phyloP scores from a whole-genome alignment of 108 stramenopile genomes.

The Cyclotella baltica region DNA sequence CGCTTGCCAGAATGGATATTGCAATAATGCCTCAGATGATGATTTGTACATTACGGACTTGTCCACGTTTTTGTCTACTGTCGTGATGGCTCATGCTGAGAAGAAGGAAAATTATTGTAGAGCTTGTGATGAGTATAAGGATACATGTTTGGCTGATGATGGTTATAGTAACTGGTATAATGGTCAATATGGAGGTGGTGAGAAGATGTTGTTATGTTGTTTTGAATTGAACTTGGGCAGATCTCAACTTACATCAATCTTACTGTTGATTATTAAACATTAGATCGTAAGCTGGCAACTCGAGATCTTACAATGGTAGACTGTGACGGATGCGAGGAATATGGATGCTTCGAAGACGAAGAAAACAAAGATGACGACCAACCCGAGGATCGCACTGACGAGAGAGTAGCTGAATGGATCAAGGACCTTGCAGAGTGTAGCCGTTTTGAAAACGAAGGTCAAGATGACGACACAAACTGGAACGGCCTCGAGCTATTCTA shows the following conservation, averaged over 20 bases:
- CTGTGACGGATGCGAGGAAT: slow-evolving; percentile 31
- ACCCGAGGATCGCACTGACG: slow-evolving; percentile 20
- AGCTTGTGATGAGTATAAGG: slow-evolving; percentile 34
- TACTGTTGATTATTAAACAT: too few relatives aligned
- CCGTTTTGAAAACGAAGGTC: slow-evolving; percentile 1
- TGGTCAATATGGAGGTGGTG: slow-evolving; percentile 9
- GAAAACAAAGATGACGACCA: slow-evolving; percentile 10
- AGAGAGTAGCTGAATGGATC: slow-evolving; percentile 40
- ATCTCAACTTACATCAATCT: background rate
- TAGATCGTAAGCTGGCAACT: slow-evolving; percentile 29
- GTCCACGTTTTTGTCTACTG: slow-evolving; percentile 40
- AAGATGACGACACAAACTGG: slow-evolving; percentile 14
- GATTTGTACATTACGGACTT: slow-evolving; percentile 57
- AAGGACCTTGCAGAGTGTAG: slow-evolving; percentile 23
- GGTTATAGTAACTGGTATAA: too few relatives aligned
- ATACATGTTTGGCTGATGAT: slow-evolving; percentile 2
- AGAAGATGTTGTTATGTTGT: background rate
- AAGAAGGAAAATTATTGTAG: slow-evolving; percentile 51
- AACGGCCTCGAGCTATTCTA: slow-evolving; percentile 23
- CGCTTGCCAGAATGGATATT: slow-evolving; percentile 23
- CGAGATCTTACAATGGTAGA: slow-evolving; percentile 24
- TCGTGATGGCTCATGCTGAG: slow-evolving; percentile 45
- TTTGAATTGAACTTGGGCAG: background rate
- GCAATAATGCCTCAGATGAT: slow-evolving; percentile 41
- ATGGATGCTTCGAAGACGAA: slow-evolving; percentile 36